Evolutionary conservation across 192 early-diverging fungal genomes (phyloP).

Genomic region (Glomus cerebriforme): DNA sequence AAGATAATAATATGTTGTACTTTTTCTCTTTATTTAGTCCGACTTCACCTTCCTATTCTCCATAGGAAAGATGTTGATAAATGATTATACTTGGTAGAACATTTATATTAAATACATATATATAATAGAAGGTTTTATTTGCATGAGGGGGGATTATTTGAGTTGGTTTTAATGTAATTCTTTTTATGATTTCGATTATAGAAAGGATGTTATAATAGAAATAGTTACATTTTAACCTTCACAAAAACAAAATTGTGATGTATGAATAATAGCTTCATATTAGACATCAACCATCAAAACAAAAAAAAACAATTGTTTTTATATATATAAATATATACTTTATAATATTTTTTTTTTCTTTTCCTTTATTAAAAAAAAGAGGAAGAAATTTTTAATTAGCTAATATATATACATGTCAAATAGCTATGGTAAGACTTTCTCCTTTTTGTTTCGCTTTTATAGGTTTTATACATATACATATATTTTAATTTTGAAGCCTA

Average conservation of each 20-base stretch:
- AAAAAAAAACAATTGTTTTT: neutral
- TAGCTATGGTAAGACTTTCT: too few species aligned
- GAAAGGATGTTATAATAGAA: neutral
- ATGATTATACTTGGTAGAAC: neutral
- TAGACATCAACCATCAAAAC: neutral
- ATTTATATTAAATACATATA: neutral
- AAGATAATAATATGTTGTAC: neutral
- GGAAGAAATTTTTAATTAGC: neutral
- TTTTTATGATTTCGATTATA: neutral
- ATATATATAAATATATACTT: neutral
- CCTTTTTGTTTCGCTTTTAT: too few species aligned
- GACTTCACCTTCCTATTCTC: slow-evolving; percentile 23
- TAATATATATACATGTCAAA: neutral
- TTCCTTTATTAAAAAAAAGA: neutral
- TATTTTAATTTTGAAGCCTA: neutral
- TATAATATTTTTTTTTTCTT: neutral
- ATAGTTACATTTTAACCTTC: neutral
- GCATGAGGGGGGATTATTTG: neutral
- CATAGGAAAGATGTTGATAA: neutral
- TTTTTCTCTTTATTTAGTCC: slow-evolving; percentile 2
- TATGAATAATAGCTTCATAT: neutral
- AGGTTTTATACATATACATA: too few species aligned
- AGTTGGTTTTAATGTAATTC: neutral
- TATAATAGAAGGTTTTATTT: neutral
- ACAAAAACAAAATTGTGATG: neutral